Percentiles rank a stretch among this genome's conserved stretches.
Conservation (phyloP, 2,329 filamentous ascomycete species). For the Trichoderma sp. region DNA sequence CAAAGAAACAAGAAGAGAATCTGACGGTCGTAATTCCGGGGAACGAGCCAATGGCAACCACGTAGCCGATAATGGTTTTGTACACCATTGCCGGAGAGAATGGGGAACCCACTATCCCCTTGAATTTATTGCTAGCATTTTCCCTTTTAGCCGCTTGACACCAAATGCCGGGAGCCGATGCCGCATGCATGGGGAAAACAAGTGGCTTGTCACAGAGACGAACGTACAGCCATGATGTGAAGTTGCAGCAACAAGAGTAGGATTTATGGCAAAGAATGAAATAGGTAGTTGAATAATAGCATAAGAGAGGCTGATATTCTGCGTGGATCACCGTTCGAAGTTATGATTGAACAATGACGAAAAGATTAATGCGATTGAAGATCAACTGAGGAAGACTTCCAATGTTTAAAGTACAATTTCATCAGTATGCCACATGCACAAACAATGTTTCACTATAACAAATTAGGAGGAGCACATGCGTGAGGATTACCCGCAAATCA, state of each 20-base stretch:
- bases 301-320: neutral
- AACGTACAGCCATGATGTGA: neutral
- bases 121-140: neutral
- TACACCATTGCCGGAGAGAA: neutral
- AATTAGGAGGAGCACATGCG: neutral
- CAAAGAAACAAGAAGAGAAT: neutral
- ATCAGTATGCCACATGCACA: neutral
- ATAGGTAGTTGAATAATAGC: neutral
- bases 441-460: neutral
- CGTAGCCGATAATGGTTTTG: neutral
- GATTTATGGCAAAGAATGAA: neutral
- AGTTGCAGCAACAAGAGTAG: neutral
- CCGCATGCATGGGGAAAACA: neutral
- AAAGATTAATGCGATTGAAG: neutral
- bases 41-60: neutral
- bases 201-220: neutral
- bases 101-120: neutral
- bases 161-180: neutral
- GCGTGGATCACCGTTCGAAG: neutral
- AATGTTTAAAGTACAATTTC: neutral
- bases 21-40: neutral
- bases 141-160: slow-evolving; percentile 8
- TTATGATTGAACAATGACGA: neutral
- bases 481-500: neutral
- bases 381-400: neutral